Percentiles rank a stretch among this genome's conserved stretches.
Conservation (phyloP, 2,329 filamentous ascomycete genomes). For the Thielaviopsis euricoi region DNA sequence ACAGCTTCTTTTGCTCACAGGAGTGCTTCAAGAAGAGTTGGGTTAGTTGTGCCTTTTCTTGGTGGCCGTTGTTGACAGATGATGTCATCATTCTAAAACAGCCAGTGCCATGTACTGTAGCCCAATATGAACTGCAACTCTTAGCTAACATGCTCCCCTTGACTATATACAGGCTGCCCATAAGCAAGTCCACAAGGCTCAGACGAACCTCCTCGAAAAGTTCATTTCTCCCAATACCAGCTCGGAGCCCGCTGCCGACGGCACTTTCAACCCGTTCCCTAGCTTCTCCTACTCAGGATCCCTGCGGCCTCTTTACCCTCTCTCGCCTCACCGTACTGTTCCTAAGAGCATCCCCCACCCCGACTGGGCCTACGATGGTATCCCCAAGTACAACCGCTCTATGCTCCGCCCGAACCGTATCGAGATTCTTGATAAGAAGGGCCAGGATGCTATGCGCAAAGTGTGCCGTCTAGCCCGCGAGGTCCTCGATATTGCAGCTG, state of each 20-base stretch:
- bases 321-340: constrained; percentile 55
- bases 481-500: constrained; percentile 80
- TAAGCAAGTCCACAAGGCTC: constrained; percentile 55
- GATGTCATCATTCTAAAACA: background rate
- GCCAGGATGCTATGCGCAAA: constrained; percentile 80
- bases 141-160: background rate
- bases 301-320: constrained; percentile 72
- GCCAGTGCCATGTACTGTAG: background rate
- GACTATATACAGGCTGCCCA: constrained; percentile 17
- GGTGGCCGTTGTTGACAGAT: background rate
- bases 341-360: constrained; percentile 69
- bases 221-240: constrained; percentile 64
- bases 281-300: constrained; percentile 67
- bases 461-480: constrained; percentile 77
- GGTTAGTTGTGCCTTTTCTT: constrained; percentile 42
- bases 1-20: constrained; percentile 94
- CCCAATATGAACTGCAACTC: background rate
- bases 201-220: constrained; percentile 57
- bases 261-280: constrained; percentile 83
- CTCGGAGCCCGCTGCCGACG: constrained; percentile 83
- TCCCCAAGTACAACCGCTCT: constrained; percentile 42
- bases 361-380: constrained; percentile 77
- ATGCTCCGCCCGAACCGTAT: constrained; percentile 64
- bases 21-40: constrained; percentile 99
- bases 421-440: constrained; percentile 61